Base-by-base conservation (phyloP, 352 stramenopile genomes). In the Globisporangium echinulatum region DNA sequence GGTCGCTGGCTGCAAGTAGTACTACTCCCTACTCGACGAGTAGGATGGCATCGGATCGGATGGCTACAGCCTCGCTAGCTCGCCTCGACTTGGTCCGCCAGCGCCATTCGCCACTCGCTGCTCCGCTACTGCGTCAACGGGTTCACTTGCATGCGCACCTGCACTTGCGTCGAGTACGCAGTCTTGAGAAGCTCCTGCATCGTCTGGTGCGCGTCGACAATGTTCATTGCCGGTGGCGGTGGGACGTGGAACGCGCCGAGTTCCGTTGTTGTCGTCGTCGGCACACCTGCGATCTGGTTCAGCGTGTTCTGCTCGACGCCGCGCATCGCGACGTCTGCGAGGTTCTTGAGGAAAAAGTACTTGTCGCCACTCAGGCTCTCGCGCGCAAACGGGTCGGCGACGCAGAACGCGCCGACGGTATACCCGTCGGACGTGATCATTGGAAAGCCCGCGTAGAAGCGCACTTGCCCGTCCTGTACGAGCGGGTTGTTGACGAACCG, bases 171-270 rank as follows among this genome's bases (percentile, higher is more conserved):
- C 61, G 82, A 86, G 67, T 92, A 92, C 5, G 84, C 84, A 19
- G 83, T 94, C 55, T 82, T 78, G 44, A 94, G 68, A 47, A 94
- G 66, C 64, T 94, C 80, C 70, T 92, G 84, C 84, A 94, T 94
- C 14, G 80, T 92, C 54, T 85, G 51, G 54, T 88, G 75, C 15
- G 80, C 82, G 39, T 89, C 71, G 14, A 64, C 62, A 14, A 82
- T 61, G 67, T 92, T 80, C 79, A 91, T 87, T 46, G 79, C 72
- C 19, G 75, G 67, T 49, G 81, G 67, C 15, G 71, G 65, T 1
- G 78, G 69, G 4, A 72, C 68, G 38, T 77, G 74, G 19, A 78
- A 71, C 13, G 66, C 66, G 10, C 65, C 60, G 19, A 61, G 51
- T 17, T 65, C 57, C 10, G 53, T 72, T 53, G 59, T 69, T n/a